Conservation (phyloP, 257 asterid genomes). For the Gynochthodes officinalis region DNA sequence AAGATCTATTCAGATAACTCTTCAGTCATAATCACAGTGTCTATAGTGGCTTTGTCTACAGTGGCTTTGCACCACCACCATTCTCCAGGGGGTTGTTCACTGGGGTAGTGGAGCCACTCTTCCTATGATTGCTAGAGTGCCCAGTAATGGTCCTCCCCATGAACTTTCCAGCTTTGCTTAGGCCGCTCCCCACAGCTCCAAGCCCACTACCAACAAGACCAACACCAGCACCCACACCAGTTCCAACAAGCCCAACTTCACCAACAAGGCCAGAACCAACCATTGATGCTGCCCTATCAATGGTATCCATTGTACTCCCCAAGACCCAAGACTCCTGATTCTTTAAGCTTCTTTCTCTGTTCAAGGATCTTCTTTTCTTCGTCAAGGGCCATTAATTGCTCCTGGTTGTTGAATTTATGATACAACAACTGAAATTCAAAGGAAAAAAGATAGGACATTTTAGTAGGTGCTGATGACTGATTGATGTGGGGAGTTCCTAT, state of each 20-base stretch:
- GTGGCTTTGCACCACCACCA: constrained; percentile 81
- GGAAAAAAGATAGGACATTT: not conserved
- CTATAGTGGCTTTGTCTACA: too few species aligned
- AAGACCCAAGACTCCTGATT: constrained; percentile 82
- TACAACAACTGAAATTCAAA: constrained; percentile 56
- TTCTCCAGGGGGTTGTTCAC: constrained; percentile 59
- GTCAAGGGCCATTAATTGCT: constrained; percentile 75
- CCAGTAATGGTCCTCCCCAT: constrained; percentile 84
- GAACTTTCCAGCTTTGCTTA: constrained; percentile 86
- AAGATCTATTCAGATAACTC: constrained; percentile 15
- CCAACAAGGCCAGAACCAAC: constrained; percentile 69
- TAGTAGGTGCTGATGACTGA: not conserved
- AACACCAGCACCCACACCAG: constrained; percentile 73
- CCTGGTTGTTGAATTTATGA: constrained; percentile 84
- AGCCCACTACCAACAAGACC: constrained; percentile 77
- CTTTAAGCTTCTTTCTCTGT: constrained; percentile 84
- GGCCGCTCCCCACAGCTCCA: constrained; percentile 81
- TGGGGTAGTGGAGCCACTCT: constrained; percentile 67
- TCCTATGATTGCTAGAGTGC: constrained; percentile 49
- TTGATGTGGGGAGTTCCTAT: not conserved
- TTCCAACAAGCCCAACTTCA: constrained; percentile 65
- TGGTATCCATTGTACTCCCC: constrained; percentile 97
- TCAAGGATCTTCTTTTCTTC: constrained; percentile 83
- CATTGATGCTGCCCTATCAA: constrained; percentile 68
- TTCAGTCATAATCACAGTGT: constrained; percentile 1